Conservation (phyloP, 441 rosid species). For the Croton laevigatus region DNA sequence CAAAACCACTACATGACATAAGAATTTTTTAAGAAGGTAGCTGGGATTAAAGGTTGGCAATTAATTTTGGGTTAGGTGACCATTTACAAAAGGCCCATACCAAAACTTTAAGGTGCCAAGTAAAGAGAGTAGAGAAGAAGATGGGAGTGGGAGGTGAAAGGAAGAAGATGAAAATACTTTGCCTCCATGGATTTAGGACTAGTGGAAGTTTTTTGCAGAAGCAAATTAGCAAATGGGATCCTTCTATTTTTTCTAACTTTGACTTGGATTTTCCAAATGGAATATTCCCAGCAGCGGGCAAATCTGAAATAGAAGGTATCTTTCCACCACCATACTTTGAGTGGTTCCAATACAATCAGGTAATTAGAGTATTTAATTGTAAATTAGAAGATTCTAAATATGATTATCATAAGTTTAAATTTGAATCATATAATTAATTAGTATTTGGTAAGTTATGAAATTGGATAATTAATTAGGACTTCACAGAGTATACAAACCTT, state of each 20-base stretch:
- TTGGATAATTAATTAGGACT: conserved; percentile 32
- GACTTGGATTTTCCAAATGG: conserved; percentile 57
- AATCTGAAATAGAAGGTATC: conserved; percentile 62
- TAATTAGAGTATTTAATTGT: too few relatives aligned
- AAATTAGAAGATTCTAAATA: too few relatives aligned
- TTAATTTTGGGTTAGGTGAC: too few relatives aligned
- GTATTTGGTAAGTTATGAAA: not conserved
- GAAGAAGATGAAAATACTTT: conserved; percentile 53
- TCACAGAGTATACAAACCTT: conserved; percentile 56
- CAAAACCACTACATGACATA: too few relatives aligned
- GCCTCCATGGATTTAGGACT: conserved; percentile 71
- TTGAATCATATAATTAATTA: not conserved
- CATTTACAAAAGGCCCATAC: too few relatives aligned
- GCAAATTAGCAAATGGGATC: conserved; percentile 67
- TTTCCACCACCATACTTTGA: conserved; percentile 66
- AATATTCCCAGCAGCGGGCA: conserved; percentile 47
- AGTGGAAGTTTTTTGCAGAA: conserved; percentile 52
- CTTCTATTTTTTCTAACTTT: conserved; percentile 47
- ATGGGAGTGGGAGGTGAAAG: too few relatives aligned
- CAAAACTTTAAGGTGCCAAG: too few relatives aligned
- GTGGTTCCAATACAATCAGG: conserved; percentile 63
- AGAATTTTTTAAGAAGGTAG: too few relatives aligned
- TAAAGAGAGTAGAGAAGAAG: too few relatives aligned
- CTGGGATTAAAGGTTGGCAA: too few relatives aligned
- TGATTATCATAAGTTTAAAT: too few relatives aligned